phyloP scores from a whole-genome alignment of 768 basidiomycete genomes.

The Ramaria sp. region DNA sequence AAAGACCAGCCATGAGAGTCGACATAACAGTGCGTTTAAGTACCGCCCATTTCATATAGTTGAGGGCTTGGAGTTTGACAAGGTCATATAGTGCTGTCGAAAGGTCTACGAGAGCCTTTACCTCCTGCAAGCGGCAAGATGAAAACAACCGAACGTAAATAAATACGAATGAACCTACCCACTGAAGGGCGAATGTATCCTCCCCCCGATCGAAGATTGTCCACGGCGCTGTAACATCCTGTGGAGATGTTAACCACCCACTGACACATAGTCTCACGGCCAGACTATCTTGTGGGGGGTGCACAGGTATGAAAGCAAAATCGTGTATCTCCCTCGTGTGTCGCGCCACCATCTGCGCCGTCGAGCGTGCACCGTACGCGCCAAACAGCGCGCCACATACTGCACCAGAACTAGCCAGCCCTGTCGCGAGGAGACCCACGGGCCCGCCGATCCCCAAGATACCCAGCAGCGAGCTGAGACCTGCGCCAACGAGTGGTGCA shows the following conservation, averaged over 20 bases:
- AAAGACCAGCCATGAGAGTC: slow-evolving; percentile 35
- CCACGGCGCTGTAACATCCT: slow-evolving; percentile 44
- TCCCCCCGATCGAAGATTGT: slow-evolving; percentile 30
- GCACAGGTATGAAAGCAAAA: slow-evolving; percentile 38
- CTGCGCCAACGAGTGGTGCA: slow-evolving; percentile 47
- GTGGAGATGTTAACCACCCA: slow-evolving; percentile 36
- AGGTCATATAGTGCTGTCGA: slow-evolving; percentile 35
- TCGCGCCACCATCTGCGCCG: slow-evolving; percentile 35
- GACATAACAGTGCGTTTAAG: slow-evolving; percentile 42
- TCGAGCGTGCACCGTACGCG: slow-evolving; percentile 39
- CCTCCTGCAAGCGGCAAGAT: slow-evolving; percentile 31
- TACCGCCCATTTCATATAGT: slow-evolving; percentile 36
- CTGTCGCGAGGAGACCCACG: slow-evolving; percentile 38
- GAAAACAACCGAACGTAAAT: not conserved
- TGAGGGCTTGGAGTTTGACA: slow-evolving; percentile 37
- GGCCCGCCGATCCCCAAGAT: slow-evolving; percentile 43
- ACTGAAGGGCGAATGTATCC: slow-evolving; percentile 46
- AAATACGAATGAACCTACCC: slow-evolving; percentile 26
- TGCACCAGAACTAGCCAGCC: slow-evolving; percentile 42
- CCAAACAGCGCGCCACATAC: slow-evolving; percentile 51
- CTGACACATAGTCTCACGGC: slow-evolving; percentile 43
- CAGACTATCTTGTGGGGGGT: slow-evolving; percentile 27
- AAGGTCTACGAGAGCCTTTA: slow-evolving; percentile 38
- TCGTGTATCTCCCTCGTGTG: slow-evolving; percentile 45
- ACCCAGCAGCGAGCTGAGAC: slow-evolving; percentile 35